Evolutionary conservation across 1,284 basidiomycete genomes (phyloP).

Genomic region (Leccinum angustisporum): DNA sequence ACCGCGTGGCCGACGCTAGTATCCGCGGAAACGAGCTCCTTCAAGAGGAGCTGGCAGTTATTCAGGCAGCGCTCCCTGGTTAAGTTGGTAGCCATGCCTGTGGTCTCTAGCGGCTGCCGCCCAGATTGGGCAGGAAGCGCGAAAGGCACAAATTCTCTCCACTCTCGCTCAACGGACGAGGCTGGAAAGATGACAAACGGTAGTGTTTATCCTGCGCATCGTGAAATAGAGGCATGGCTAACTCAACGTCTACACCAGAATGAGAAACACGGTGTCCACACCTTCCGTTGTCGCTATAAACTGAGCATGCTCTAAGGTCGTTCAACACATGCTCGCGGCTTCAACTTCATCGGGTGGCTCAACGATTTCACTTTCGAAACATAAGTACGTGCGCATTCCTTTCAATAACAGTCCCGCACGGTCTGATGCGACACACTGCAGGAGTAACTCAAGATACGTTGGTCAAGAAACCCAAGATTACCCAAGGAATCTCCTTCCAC

Average conservation of each 20-base stretch:
- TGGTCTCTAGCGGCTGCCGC: not conserved
- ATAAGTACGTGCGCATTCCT: conserved; percentile 8
- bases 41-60: conserved; percentile 14
- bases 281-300: not conserved
- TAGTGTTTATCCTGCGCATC: not conserved
- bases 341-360: not conserved
- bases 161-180: not conserved
- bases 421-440: not conserved
- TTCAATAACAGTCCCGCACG: not conserved
- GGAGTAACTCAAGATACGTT: not conserved
- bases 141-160: not conserved
- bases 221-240: not conserved
- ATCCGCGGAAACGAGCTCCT: conserved; percentile 17
- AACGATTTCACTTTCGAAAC: not conserved
- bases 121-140: conserved; percentile 6
- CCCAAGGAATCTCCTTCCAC: no score
- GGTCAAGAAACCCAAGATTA: not conserved
- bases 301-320: not conserved
- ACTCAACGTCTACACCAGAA: conserved; percentile 4
- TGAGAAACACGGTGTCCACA: not conserved
- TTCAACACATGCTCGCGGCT: not conserved
- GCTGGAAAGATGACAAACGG: conserved; percentile 6
- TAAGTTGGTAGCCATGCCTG: conserved; percentile 9
- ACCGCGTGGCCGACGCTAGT: conserved; percentile 19
- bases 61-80: conserved; percentile 14